These are phyloP conservation scores for Sinapis alba DNA, from an alignment of 441 rosid species.

Conservation along the genomic window DNA sequence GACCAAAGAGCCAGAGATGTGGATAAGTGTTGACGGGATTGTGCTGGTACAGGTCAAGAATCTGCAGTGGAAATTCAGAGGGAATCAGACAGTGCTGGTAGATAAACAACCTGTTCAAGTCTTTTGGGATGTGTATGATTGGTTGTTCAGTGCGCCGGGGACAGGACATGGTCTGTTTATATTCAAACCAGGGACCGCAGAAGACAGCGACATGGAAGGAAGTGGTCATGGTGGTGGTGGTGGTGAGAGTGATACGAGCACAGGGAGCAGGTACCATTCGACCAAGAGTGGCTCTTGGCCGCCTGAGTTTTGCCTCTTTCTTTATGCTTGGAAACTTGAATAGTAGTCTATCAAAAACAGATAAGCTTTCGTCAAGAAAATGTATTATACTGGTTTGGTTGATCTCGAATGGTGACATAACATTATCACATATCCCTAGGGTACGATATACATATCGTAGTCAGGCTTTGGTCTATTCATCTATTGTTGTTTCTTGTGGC, in stretches of 20 bases:
- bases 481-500: constrained; percentile 1
- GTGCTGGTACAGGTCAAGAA: constrained; percentile 60
- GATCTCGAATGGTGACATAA: neutral
- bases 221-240: constrained; percentile 50
- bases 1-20: constrained; percentile 67
- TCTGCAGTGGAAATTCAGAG: constrained; percentile 74
- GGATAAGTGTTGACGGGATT: constrained; percentile 69
- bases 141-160: constrained; percentile 61
- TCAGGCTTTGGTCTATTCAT: constrained; percentile 7
- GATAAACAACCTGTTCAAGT: constrained; percentile 67
- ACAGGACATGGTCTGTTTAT: constrained; percentile 65
- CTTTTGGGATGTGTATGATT: constrained; percentile 75
- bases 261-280: constrained; percentile 48
- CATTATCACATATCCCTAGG: neutral
- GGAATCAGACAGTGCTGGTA: constrained; percentile 62
- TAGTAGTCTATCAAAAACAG: constrained; percentile 20
- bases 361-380: constrained; percentile 1
- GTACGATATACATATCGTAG: constrained; percentile 3
- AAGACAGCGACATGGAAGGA: constrained; percentile 55
- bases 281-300: constrained; percentile 32
- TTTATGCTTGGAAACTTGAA: constrained; percentile 72
- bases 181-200: constrained; percentile 58
- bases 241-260: constrained; percentile 54
- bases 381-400: neutral
- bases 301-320: constrained; percentile 61